These are phyloP conservation scores for Sporisorium sorghi DNA, from an alignment of 1,284 basidiomycete species.

Conservation along the genomic window DNA sequence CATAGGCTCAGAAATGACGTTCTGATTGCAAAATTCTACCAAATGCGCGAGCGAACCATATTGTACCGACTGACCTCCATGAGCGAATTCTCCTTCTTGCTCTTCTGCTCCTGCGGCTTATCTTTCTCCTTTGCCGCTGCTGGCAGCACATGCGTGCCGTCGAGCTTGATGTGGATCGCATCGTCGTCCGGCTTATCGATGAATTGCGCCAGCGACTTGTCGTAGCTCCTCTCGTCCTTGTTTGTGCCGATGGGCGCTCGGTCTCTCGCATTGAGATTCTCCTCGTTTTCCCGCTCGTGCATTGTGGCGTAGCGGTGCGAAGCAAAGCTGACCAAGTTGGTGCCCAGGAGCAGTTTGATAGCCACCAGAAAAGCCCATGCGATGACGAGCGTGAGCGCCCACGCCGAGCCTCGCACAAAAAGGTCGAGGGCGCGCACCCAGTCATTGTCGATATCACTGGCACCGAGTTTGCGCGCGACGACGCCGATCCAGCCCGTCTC, in stretches of 20 bases:
- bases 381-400: slow-evolving; percentile 48
- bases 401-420: slow-evolving; percentile 44
- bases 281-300: slow-evolving; percentile 61
- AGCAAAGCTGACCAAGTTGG: slow-evolving; percentile 62
- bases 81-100: slow-evolving; percentile 42
- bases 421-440: slow-evolving; percentile 35
- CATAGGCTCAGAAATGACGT: background rate
- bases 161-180: slow-evolving; percentile 55
- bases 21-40: slow-evolving; percentile 30
- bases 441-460: slow-evolving; percentile 45
- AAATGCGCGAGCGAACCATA: slow-evolving; percentile 65
- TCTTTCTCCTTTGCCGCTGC: slow-evolving; percentile 14
- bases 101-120: slow-evolving; percentile 16
- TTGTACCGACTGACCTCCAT: slow-evolving; percentile 66
- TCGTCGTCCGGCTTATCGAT: slow-evolving; percentile 61
- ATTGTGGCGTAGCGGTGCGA: slow-evolving; percentile 59
- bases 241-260: slow-evolving; percentile 64
- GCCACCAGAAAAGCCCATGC: slow-evolving; percentile 62
- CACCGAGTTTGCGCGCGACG: slow-evolving; percentile 35
- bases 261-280: slow-evolving; percentile 60
- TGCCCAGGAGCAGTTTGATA: slow-evolving; percentile 65
- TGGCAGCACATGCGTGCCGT: slow-evolving; percentile 47
- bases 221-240: slow-evolving; percentile 55
- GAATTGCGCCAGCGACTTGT: slow-evolving; percentile 50
- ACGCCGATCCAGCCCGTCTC: slow-evolving; percentile 43